Base-by-base conservation (phyloP, 805 yeast species). In the Maudiozyma saulgeensis region DNA sequence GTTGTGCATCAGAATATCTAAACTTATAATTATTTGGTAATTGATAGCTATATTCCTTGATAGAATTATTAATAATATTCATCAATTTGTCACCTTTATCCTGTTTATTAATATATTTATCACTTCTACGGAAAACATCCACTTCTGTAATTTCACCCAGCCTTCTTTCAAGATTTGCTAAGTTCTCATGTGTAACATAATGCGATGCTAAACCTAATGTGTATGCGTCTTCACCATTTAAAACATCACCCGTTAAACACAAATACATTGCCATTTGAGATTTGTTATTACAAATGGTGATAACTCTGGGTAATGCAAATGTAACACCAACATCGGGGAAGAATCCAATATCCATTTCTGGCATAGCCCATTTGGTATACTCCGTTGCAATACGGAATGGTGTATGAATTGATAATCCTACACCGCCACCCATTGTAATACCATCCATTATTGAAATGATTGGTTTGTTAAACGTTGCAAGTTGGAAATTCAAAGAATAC, bases 381-480 rank as follows among this genome's bases (percentile, higher is more conserved):
- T 91, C 97, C 41, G 96, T 86, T n/a, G 95, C 95, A 38, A 93
- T 72, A 62, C 98, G 80, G 74, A 91, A 91, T 3, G 96, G 91
- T 12, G 87, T 83, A 68, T 93, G 98, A 41, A 87, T 84, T 0
- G 91, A 76, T 43, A 93, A 71, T 4, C 99, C 98, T 42, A 89
- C 96, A 58, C 98, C 98, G 47, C 98, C 98, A 49, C 98, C 99
- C 96, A 93, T 88, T 26, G 91, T 87, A 58, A 91, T 87, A 21
- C 98, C 97, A 62, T 93, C 83, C 80, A 85, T 82, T 38, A 88
- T 61, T 0, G 95, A 74, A n/a, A 93, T 82, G 52, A 86, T 76
- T 1, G 98, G 98, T 71, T 89, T 91, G 51, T 81, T 72, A 58
- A 80, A 89, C n/a, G 91, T 82, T 9, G 95, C 82, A 52, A 90